Evolutionary conservation across 2,329 filamentous ascomycete genomes (phyloP).

Genomic region (Xylariaceae sp.): DNA sequence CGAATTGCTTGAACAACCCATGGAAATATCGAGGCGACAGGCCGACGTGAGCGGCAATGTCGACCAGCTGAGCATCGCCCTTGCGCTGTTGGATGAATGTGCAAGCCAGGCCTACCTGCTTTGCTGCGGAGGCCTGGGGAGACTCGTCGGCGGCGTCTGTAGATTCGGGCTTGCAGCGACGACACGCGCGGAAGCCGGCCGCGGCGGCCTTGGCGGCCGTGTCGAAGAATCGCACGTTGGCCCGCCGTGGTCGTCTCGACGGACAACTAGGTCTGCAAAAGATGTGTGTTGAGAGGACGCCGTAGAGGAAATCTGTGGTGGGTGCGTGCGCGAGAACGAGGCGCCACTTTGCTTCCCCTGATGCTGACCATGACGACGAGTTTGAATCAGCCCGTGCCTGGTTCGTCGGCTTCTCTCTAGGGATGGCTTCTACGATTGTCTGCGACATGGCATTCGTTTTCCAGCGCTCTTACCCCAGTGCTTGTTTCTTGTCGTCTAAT

Average conservation of each 20-base stretch:
- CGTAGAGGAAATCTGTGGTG: constrained; percentile 37
- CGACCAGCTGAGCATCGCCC: constrained; percentile 8
- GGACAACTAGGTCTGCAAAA: constrained; percentile 61
- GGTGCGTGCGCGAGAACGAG: constrained; percentile 14
- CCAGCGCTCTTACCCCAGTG: too few species aligned
- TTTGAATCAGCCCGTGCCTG: too few species aligned
- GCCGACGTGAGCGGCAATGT: constrained; percentile 13
- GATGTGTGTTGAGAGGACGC: constrained; percentile 41
- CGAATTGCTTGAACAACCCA: constrained; percentile 15
- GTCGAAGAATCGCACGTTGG: constrained; percentile 55
- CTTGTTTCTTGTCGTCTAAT: too few species aligned
- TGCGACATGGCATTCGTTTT: too few species aligned
- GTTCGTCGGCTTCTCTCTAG: too few species aligned
- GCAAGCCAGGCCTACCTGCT: constrained; percentile 10
- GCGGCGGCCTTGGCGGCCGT: constrained; percentile 40
- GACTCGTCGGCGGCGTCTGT: constrained; percentile 7
- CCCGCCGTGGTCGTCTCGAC: constrained; percentile 55
- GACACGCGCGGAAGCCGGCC: constrained; percentile 26
- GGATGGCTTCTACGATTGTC: too few species aligned
- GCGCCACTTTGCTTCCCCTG: constrained; percentile 3
- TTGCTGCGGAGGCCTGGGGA: constrained; percentile 3
- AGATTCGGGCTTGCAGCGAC: constrained; percentile 18
- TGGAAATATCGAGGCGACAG: constrained; percentile 18
- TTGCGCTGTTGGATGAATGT: constrained; percentile 10
- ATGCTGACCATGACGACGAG: too few species aligned